phyloP scores from a whole-genome alignment of 176 grass and related monocot species.

The Dendrocalamus sinicus region DNA sequence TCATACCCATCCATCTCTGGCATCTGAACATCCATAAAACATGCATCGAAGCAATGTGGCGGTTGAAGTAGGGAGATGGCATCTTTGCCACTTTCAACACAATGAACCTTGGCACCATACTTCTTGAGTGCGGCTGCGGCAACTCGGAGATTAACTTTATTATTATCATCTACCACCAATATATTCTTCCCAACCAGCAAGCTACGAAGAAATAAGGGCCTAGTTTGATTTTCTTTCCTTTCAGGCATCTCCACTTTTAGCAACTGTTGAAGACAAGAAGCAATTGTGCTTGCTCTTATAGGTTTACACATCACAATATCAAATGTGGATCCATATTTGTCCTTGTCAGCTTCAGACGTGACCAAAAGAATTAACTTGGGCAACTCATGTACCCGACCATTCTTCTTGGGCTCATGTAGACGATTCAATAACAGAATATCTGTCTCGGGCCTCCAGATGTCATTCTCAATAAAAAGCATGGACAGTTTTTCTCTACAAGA shows the following conservation, averaged over 20 bases:
- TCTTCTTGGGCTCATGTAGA: slow-evolving; percentile 47
- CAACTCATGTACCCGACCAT: slow-evolving; percentile 41
- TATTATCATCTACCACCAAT: slow-evolving; percentile 97
- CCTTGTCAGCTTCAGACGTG: slow-evolving; percentile 71
- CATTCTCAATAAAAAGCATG: slow-evolving; percentile 80
- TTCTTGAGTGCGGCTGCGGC: slow-evolving; percentile 76
- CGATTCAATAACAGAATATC: slow-evolving; percentile 61
- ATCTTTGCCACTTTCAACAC: slow-evolving; percentile 91
- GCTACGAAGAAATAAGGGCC: slow-evolving; percentile 55
- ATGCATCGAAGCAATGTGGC: slow-evolving; percentile 81
- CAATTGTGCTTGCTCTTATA: slow-evolving; percentile 85
- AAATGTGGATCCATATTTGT: slow-evolving; percentile 53
- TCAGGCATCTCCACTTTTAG: slow-evolving; percentile 55
- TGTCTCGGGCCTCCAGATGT: slow-evolving; percentile 59
- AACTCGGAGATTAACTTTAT: slow-evolving; percentile 89
- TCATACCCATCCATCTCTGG: slow-evolving; percentile 99
- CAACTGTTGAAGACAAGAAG: slow-evolving; percentile 77
- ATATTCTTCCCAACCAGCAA: slow-evolving; percentile 89
- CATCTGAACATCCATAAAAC: slow-evolving; percentile 99
- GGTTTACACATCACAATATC: slow-evolving; percentile 84
- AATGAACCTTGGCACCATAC: slow-evolving; percentile 82
- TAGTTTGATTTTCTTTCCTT: slow-evolving; percentile 62
- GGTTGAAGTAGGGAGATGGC: slow-evolving; percentile 66
- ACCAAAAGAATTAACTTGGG: slow-evolving; percentile 76
- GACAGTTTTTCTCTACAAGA: slow-evolving; percentile 47